These are phyloP conservation scores for Pseudogymnoascus sp. DNA, from an alignment of 2,329 filamentous ascomycete species.

Conservation along the genomic window DNA sequence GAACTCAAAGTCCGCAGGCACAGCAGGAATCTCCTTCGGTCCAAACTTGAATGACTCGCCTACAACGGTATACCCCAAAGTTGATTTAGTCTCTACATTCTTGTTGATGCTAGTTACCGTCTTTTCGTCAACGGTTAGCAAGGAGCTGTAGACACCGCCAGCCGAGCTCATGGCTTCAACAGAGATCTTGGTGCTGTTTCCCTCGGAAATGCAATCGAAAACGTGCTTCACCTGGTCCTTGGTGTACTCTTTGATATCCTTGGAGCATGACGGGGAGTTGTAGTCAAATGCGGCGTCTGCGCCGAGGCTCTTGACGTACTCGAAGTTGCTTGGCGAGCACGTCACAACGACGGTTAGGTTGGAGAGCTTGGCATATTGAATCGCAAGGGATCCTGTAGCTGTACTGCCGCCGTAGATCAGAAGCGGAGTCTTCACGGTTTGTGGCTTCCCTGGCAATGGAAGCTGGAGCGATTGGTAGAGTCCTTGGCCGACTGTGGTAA, in stretches of 20 bases:
- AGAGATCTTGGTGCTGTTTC: slow-evolving; percentile 32
- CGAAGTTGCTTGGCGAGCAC: slow-evolving; percentile 41
- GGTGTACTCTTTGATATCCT: slow-evolving; percentile 40
- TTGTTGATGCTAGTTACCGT: slow-evolving; percentile 3
- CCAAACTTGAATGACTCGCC: slow-evolving; percentile 31
- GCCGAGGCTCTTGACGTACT: slow-evolving; percentile 39
- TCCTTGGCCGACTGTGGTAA: slow-evolving; percentile 39
- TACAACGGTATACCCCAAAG: slow-evolving; percentile 36
- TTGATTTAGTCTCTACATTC: slow-evolving; percentile 26
- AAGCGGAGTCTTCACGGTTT: slow-evolving; percentile 27
- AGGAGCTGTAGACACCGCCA: slow-evolving; percentile 34
- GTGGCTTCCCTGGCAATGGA: slow-evolving; percentile 22
- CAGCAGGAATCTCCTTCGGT: slow-evolving; percentile 14
- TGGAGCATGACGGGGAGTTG: slow-evolving; percentile 35
- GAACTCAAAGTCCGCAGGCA: slow-evolving; percentile 30
- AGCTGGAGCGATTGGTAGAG: slow-evolving; percentile 39
- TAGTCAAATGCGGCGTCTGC: slow-evolving; percentile 45
- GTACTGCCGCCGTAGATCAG: slow-evolving; percentile 46
- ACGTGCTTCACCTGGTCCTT: slow-evolving; percentile 37
- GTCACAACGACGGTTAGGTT: slow-evolving; percentile 36
- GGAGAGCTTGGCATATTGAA: slow-evolving; percentile 41
- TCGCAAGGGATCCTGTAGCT: slow-evolving; percentile 42
- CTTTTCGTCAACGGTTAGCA: slow-evolving; percentile 31
- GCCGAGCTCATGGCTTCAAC: slow-evolving; percentile 32
- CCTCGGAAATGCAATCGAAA: slow-evolving; percentile 43